Percentiles rank a stretch among this genome's conserved stretches.
Evolutionary conservation across 805 yeast species (phyloP).

Genomic region (Suhomyces kilbournensis): DNA sequence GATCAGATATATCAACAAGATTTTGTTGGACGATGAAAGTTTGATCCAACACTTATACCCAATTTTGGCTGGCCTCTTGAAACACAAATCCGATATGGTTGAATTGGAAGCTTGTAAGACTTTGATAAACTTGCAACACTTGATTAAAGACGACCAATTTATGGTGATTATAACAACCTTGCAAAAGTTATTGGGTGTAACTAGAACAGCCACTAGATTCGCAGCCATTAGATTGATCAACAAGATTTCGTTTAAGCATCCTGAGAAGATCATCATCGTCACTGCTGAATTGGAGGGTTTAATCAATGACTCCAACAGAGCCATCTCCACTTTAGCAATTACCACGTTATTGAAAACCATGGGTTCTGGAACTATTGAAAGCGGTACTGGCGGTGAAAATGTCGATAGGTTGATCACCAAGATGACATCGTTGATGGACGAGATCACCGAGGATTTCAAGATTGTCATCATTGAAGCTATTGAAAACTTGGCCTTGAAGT

Average conservation of each 20-base stretch:
- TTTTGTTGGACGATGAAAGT: conserved; percentile 69
- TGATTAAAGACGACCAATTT: conserved; percentile 61
- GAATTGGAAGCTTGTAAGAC: conserved; percentile 89
- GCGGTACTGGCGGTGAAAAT: conserved; percentile 45
- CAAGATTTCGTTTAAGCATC: conserved; percentile 75
- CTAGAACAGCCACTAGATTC: conserved; percentile 85
- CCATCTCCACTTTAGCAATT: conserved; percentile 94
- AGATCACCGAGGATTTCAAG: conserved; percentile 93
- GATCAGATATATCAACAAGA: conserved; percentile 74
- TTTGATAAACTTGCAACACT: conserved; percentile 50
- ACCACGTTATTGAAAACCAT: conserved; percentile 95
- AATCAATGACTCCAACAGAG: conserved; percentile 84
- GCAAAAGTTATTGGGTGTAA: conserved; percentile 76
- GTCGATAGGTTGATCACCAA: conserved; percentile 88
- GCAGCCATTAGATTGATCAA: conserved; percentile 91
- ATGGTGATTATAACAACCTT: conserved; percentile 69
- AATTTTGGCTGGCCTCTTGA: conserved; percentile 65
- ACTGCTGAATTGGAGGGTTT: conserved; percentile 82
- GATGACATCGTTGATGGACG: conserved; percentile 84
- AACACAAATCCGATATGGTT: conserved; percentile 83
- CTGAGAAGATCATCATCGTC: conserved; percentile 74
- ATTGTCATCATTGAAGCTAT: conserved; percentile 93
- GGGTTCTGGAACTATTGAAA: conserved; percentile 54
- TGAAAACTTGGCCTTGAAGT: conserved; percentile 84
- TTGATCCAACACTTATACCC: conserved; percentile 59